These are phyloP conservation scores for Melampsora americana DNA, from an alignment of 1,284 basidiomycete species.

Conservation along the genomic window DNA sequence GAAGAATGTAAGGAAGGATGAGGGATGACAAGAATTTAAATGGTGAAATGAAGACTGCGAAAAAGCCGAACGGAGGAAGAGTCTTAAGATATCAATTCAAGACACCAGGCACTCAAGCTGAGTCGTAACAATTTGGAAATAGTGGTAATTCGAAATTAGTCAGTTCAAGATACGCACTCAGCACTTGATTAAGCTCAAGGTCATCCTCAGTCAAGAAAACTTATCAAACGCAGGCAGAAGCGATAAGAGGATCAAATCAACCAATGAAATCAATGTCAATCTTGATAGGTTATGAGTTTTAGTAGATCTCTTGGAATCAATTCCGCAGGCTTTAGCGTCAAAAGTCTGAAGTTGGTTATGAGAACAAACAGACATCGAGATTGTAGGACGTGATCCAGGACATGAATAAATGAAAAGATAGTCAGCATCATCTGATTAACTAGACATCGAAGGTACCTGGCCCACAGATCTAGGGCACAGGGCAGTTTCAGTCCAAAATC, in stretches of 20 bases:
- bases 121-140: neutral
- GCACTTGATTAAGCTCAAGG: neutral
- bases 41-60: neutral
- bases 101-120: neutral
- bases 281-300: no score
- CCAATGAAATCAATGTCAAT: no score
- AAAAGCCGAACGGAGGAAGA: neutral
- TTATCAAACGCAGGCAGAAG: conserved; percentile 6
- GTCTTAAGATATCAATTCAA: no score
- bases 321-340: neutral
- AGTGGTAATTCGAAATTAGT: neutral
- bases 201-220: neutral
- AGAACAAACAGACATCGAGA: neutral
- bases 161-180: neutral
- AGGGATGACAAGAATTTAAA: neutral
- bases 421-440: neutral
- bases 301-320: neutral
- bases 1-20: neutral
- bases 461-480: conserved; percentile 2
- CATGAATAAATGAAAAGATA: neutral
- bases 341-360: neutral
- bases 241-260: neutral
- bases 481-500: conserved; percentile 10
- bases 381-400: neutral
- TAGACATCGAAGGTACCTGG: neutral